These are phyloP conservation scores for Caloboletus firmus DNA, from an alignment of 1,284 basidiomycete genomes.

Conservation along the genomic window DNA sequence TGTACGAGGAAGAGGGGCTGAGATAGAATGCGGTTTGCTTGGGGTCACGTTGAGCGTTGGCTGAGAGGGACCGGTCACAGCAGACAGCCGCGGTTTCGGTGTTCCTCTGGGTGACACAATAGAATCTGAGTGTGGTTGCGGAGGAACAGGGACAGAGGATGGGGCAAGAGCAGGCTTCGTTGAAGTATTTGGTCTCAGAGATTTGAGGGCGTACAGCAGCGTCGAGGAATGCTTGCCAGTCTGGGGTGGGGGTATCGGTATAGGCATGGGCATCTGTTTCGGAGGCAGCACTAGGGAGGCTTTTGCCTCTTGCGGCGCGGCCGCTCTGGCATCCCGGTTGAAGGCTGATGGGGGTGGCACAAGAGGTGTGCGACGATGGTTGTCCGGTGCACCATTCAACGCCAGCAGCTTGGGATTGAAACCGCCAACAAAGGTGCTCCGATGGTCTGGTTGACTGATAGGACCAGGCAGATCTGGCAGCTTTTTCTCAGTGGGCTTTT, in stretches of 20 bases:
- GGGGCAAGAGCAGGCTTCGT: slow-evolving; percentile 12
- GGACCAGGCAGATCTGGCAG: slow-evolving; percentile 12
- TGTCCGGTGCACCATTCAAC: slow-evolving; percentile 12
- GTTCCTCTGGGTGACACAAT: slow-evolving; percentile 5
- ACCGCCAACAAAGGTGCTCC: slow-evolving; percentile 32
- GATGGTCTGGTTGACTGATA: not conserved
- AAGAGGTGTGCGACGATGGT: slow-evolving; percentile 10
- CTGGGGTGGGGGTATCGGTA: slow-evolving; percentile 34
- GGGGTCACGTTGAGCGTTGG: slow-evolving; percentile 12
- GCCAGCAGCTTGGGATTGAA: slow-evolving; percentile 25
- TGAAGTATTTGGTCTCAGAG: slow-evolving; percentile 18
- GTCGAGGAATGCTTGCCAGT: slow-evolving; percentile 47
- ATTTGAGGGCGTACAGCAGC: slow-evolving; percentile 57
- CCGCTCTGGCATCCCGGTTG: slow-evolving; percentile 8
- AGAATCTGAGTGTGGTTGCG: slow-evolving; percentile 27
- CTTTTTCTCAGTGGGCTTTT: slow-evolving; percentile 17
- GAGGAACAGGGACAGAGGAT: slow-evolving; percentile 20
- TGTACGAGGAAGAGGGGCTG: slow-evolving; percentile 34
- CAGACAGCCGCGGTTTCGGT: slow-evolving; percentile 5
- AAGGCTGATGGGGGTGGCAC: not conserved
- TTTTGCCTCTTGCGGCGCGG: not conserved
- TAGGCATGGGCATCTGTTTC: not conserved
- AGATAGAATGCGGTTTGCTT: slow-evolving; percentile 31
- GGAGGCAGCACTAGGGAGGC: slow-evolving; percentile 28
- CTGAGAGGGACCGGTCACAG: slow-evolving; percentile 3